phyloP scores from a whole-genome alignment of 2,329 filamentous ascomycete species.

The Emmonsia crescens region DNA sequence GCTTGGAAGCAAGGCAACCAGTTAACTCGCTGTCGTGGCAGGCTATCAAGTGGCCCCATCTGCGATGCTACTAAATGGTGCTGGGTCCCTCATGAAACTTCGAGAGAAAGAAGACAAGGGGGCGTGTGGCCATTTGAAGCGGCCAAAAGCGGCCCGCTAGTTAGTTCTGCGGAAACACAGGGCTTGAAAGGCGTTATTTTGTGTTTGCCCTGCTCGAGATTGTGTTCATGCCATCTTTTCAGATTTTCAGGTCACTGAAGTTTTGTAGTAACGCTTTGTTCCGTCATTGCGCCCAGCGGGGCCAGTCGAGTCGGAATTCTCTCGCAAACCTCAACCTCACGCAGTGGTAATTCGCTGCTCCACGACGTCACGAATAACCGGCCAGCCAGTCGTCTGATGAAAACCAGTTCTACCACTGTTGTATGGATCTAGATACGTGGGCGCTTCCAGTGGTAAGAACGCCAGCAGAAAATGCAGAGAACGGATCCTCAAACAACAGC shows the following conservation, averaged over 20 bases:
- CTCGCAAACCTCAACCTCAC: not conserved
- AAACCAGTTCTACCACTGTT: not conserved
- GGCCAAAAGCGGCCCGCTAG: not conserved
- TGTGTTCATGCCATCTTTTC: not conserved
- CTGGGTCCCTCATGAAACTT: not conserved
- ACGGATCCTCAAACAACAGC: not conserved
- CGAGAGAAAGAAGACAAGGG: not conserved
- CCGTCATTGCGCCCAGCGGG: not conserved
- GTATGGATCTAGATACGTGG: not conserved
- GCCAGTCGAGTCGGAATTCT: not conserved
- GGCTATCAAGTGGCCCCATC: slow-evolving; percentile 6
- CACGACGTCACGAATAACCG: not conserved
- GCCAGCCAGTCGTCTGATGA: not conserved
- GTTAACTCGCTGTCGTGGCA: slow-evolving; percentile 11
- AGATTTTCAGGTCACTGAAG: not conserved
- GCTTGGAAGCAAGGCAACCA: slow-evolving; percentile 11
- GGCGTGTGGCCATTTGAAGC: not conserved
- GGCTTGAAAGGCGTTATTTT: not conserved
- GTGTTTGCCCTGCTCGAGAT: not conserved
- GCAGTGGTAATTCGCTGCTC: not conserved
- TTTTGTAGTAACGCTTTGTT: not conserved
- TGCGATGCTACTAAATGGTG: not conserved
- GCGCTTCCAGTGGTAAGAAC: not conserved
- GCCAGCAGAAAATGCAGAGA: not conserved
- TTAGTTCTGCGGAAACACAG: not conserved